phyloP scores from a whole-genome alignment of 2,329 filamentous ascomycete species.

The Pseudogymnoascus sp. region DNA sequence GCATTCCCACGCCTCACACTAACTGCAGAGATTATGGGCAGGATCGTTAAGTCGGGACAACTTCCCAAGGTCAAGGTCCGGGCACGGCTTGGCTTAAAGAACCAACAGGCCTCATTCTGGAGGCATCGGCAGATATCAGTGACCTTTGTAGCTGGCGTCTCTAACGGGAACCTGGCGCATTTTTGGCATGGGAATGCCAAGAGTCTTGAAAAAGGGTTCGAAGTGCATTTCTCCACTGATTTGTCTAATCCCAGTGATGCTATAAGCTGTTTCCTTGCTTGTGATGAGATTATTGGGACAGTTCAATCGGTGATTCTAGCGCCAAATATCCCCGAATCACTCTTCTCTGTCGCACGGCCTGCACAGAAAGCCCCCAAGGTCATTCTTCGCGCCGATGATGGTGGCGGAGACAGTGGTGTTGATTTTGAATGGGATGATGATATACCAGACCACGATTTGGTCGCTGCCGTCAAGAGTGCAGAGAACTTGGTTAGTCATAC shows the following conservation, averaged over 20 bases:
- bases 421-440: constrained; percentile 20
- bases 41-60: constrained; percentile 28
- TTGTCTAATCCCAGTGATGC: constrained; percentile 46
- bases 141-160: constrained; percentile 66
- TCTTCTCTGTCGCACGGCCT: constrained; percentile 23
- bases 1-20: constrained; percentile 58
- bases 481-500: constrained; percentile 19
- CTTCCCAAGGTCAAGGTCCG: constrained; percentile 53
- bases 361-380: constrained; percentile 1
- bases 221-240: constrained; percentile 50
- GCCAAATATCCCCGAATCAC: constrained; percentile 28
- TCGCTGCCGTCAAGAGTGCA: constrained; percentile 27
- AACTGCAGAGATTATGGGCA: constrained; percentile 29
- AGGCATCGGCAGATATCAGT: constrained; percentile 56
- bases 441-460: constrained; percentile 36
- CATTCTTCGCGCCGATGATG: background rate
- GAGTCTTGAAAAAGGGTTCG: constrained; percentile 50
- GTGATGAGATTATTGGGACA: constrained; percentile 72
- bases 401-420: constrained; percentile 24
- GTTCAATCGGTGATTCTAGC: constrained; percentile 21
- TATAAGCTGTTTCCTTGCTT: constrained; percentile 65
- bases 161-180: constrained; percentile 60
- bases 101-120: constrained; percentile 57
- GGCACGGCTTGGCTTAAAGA: constrained; percentile 62
- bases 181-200: constrained; percentile 57